These are phyloP conservation scores for Boletus vermiculosoides DNA, from an alignment of 768 basidiomycete genomes.

Conservation along the genomic window DNA sequence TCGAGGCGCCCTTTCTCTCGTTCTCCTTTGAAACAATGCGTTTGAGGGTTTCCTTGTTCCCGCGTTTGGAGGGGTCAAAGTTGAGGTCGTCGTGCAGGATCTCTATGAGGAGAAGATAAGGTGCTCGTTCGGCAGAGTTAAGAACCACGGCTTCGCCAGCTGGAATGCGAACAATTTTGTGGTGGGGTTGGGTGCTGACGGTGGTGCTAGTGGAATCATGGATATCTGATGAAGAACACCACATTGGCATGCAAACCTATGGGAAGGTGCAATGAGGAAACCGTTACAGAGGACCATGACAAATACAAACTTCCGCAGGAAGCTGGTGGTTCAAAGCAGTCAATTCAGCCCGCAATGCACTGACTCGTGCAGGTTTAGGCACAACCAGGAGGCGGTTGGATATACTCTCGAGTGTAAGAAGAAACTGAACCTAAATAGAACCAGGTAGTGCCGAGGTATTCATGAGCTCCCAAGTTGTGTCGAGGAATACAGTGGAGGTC, in stretches of 20 bases:
- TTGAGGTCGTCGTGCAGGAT: slow-evolving; percentile 87
- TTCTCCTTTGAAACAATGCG: slow-evolving; percentile 69
- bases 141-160: slow-evolving; percentile 97
- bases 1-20: slow-evolving; percentile 55
- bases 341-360: slow-evolving; percentile 93
- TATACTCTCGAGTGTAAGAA: slow-evolving; percentile 87
- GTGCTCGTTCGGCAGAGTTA: slow-evolving; percentile 95
- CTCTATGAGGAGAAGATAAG: slow-evolving; percentile 90
- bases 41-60: slow-evolving; percentile 83
- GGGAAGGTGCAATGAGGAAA: slow-evolving; percentile 7
- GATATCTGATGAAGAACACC: slow-evolving; percentile 74
- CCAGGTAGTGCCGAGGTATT: neutral
- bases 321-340: slow-evolving; percentile 95
- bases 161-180: slow-evolving; percentile 94
- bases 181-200: slow-evolving; percentile 63
- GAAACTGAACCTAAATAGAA: slow-evolving; percentile 67
- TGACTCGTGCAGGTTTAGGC: slow-evolving; percentile 91
- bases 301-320: slow-evolving; percentile 78
- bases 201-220: slow-evolving; percentile 33
- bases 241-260: slow-evolving; percentile 86
- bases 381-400: slow-evolving; percentile 89
- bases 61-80: slow-evolving; percentile 81
- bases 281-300: neutral
- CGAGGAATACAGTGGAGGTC: slow-evolving; percentile 20
- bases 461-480: neutral